Evolutionary conservation across 2,329 filamentous ascomycete species (phyloP).

Genomic region (Venturia nashicola): DNA sequence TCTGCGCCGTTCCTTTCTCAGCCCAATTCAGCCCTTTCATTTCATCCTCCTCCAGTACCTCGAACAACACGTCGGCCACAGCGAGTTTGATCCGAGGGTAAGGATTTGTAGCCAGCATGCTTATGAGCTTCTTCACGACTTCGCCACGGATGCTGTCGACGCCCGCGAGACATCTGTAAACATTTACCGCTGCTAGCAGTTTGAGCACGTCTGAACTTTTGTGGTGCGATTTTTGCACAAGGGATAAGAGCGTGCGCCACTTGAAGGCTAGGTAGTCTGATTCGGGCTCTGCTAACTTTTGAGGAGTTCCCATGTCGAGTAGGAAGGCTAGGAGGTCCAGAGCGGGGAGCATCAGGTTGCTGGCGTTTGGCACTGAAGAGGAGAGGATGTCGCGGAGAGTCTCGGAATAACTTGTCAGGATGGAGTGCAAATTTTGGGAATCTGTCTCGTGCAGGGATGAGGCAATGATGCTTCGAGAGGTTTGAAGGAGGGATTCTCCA

Average conservation of each 20-base stretch:
- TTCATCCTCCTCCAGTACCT: slow-evolving; percentile 22
- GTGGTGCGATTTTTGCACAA: slow-evolving; percentile 67
- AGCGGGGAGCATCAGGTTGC: slow-evolving; percentile 51
- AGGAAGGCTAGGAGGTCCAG: slow-evolving; percentile 70
- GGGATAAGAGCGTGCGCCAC: slow-evolving; percentile 58
- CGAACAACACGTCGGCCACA: slow-evolving; percentile 29
- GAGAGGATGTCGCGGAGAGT: neutral
- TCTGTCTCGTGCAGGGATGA: slow-evolving; percentile 11
- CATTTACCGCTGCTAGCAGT: slow-evolving; percentile 64
- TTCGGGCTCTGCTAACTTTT: too few relatives aligned
- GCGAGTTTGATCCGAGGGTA: slow-evolving; percentile 48
- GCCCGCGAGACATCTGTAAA: slow-evolving; percentile 61
- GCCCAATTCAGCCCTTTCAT: slow-evolving; percentile 26
- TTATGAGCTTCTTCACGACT: slow-evolving; percentile 56
- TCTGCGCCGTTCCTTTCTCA: too few relatives aligned
- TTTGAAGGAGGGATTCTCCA: slow-evolving; percentile 61
- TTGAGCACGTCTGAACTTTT: slow-evolving; percentile 74
- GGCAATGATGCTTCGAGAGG: slow-evolving; percentile 41
- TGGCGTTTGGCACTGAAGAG: slow-evolving; percentile 29
- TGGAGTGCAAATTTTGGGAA: slow-evolving; percentile 3
- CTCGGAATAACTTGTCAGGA: slow-evolving; percentile 16
- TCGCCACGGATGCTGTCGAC: slow-evolving; percentile 37
- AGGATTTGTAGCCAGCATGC: slow-evolving; percentile 66
- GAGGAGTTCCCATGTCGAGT: slow-evolving; percentile 31
- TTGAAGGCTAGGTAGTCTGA: too few relatives aligned